Base-by-base conservation (phyloP, 306 rosid genomes). In the Sechiopsis laciniata region DNA sequence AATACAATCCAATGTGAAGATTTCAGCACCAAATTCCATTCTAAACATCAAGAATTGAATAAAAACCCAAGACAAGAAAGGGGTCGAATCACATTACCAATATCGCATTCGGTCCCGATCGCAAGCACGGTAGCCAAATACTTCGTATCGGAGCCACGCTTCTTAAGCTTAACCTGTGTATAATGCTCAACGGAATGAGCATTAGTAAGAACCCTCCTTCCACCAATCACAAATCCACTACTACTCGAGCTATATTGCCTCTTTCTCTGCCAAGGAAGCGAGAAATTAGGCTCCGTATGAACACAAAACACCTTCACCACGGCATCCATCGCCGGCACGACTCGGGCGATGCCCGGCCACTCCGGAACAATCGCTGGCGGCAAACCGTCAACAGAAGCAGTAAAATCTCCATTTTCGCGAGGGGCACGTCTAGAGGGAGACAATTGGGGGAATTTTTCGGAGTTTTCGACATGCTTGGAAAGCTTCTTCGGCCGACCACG, bases 21-120 rank as follows among this genome's bases (percentile, higher is more conserved):
- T 10, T 65, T 65, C n/a, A 5, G 55, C 56, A 3, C 45, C 72
- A 55, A 19, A 46, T 19, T 57, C 32, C 55, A 77, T 15, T 40
- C 72, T n/a, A 10, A 32, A 51, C 11, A 8, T 19, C 73, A 46
- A 17, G 24, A 74, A 76, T 21, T 65, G 12, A 56, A 51, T 17
- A 40, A 74, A 61, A 40, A 5, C 35, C 69, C 10, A 40, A 45
- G 15, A 62, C 56, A 35, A 64, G 52, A 17, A 15, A 29, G n/a
- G 55, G 7, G n/a, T n/a, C n/a, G 48, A 26, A 9, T 24, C 22
- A 5, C 32, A 46, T 68, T 85, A 85, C 89, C 89, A 52, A 95
- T 91, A 73, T 95, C 99, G 54, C 99, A 95, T 74, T 91, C 97
- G 0, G 99, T 95, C 78, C 99, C 99, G 70, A 95, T 95, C 74